Evolutionary conservation across 352 stramenopile genomes (phyloP), one percentile per base, ranked within the genome.

Genomic region (Pythium folliculosum): DNA sequence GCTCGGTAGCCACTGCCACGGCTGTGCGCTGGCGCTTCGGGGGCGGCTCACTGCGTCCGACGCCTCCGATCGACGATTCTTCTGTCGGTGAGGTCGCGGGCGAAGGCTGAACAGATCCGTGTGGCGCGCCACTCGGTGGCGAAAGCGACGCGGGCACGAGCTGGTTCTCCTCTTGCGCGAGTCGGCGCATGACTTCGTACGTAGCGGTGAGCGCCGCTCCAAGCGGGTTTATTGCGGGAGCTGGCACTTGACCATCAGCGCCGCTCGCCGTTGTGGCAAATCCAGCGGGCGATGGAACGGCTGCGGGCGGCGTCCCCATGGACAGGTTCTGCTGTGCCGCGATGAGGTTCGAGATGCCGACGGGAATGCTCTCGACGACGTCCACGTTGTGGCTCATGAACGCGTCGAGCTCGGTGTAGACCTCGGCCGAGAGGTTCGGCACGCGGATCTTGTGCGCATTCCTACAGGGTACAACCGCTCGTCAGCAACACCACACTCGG

Each of bases 321-420:
- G 59, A 58, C 10, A 58, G 47, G 32, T 65, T 58, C 17, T 66
- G 60, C 22, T 66, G 48, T 17, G 60, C 60, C 6, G 52, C 61
- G 5, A 61, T 9, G 16, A 65, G 49, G 10, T 47, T 40, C 0
- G 59, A 58, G 27, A 65, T 40, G 21, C 59, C 59, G 14, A 43
- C 16, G 3, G 59, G 59, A 27, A 60, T 55, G 12, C 5, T 48
- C 14, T 61, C 62, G 32, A 17, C 19, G 1, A 22, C 17, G 23
- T 67, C 52, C 1, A 49, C n/a, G 3, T 5, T 49, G 22, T 64
- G 35, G 23, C 68, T 77, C 57, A 90, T 49, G 53, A 88, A 80
- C 44, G 71, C 80, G 60, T 84, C 77, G 2, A 89, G 74, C 9
- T 87, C 78, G 13, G 70, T 61, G 40, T 83, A 91, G 17, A 89